Conservation (phyloP, 1,284 basidiomycete genomes). For the Tilletia setariae region DNA sequence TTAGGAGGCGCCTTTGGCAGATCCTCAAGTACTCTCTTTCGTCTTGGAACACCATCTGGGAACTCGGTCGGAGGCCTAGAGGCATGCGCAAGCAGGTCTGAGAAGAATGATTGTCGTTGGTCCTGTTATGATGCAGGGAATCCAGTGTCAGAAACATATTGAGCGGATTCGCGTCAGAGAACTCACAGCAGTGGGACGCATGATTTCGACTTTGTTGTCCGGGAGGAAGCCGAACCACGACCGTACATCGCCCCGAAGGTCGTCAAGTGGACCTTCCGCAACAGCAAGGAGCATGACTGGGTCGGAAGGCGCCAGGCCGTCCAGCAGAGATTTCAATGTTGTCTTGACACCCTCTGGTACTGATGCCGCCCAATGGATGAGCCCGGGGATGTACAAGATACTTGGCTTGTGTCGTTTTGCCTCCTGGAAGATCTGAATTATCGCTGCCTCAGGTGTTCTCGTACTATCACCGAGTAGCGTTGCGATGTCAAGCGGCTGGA, state of each 20-base stretch:
- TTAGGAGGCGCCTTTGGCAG: constrained; percentile 85
- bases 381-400: constrained; percentile 87
- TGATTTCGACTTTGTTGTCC: constrained; percentile 71
- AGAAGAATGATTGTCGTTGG: constrained; percentile 76
- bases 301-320: constrained; percentile 82
- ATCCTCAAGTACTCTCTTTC: constrained; percentile 77
- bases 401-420: constrained; percentile 96
- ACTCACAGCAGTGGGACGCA: constrained; percentile 58
- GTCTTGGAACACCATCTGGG: constrained; percentile 80
- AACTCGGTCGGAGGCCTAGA: constrained; percentile 74
- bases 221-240: constrained; percentile 82
- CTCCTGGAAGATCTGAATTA: constrained; percentile 95
- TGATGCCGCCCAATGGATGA: constrained; percentile 79
- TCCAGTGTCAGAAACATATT: constrained; percentile 56
- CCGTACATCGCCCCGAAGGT: constrained; percentile 77
- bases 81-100: constrained; percentile 56
- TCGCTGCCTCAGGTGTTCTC: constrained; percentile 80
- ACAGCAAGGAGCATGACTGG: constrained; percentile 86
- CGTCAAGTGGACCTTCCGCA: constrained; percentile 70
- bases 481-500: constrained; percentile 88
- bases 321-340: constrained; percentile 78
- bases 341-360: constrained; percentile 78
- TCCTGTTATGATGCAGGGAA: constrained; percentile 59
- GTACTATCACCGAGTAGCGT: constrained; percentile 84
- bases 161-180: neutral